These are phyloP conservation scores for Phytopythium litorale DNA, from an alignment of 352 stramenopile species.

Conservation along the genomic window DNA sequence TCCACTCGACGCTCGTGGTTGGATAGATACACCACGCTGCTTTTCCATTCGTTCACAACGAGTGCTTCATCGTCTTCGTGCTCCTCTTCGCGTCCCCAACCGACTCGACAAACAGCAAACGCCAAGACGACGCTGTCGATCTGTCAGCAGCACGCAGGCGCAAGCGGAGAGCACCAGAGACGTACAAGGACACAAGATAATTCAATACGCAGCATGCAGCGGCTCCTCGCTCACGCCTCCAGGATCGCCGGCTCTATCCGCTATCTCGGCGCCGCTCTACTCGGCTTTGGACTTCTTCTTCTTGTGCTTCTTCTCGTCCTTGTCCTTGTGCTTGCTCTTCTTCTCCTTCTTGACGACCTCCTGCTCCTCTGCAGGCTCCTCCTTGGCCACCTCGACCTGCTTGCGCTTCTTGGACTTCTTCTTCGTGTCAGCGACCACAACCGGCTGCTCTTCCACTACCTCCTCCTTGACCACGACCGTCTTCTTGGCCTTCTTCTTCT, in stretches of 20 bases:
- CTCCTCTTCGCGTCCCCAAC: no score
- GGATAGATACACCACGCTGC: slow-evolving; percentile 3
- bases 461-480: slow-evolving; percentile 12
- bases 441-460: slow-evolving; percentile 10
- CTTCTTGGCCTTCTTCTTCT: slow-evolving; percentile 20
- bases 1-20: not conserved
- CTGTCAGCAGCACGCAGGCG: not conserved
- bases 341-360: slow-evolving; percentile 19
- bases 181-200: slow-evolving; percentile 4
- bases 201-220: slow-evolving; percentile 3
- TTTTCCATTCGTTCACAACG: slow-evolving; percentile 1
- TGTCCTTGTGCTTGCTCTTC: slow-evolving; percentile 31
- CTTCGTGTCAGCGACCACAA: not conserved
- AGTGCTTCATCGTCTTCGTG: not conserved
- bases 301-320: slow-evolving; percentile 31
- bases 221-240: not conserved
- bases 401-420: slow-evolving; percentile 32
- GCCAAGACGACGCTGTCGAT: no score
- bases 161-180: not conserved
- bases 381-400: slow-evolving; percentile 22
- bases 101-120: not conserved
- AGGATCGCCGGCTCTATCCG: not conserved
- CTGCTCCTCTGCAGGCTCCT: slow-evolving; percentile 20
- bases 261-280: slow-evolving; percentile 20
- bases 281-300: slow-evolving; percentile 54